Conservation (phyloP, 257 asterid genomes). For the Nicotiana otophora region DNA sequence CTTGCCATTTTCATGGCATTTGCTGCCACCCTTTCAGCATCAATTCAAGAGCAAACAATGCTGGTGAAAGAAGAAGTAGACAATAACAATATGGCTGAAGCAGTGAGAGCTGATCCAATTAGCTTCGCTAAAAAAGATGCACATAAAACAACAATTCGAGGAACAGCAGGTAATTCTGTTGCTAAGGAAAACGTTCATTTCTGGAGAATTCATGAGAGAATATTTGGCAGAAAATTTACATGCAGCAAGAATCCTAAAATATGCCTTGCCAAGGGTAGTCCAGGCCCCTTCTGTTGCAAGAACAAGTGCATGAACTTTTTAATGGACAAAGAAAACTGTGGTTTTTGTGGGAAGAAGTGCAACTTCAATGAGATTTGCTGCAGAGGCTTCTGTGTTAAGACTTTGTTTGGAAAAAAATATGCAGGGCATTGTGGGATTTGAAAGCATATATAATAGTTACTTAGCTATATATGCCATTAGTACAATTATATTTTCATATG, state of each 20-base stretch:
- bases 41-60: background rate
- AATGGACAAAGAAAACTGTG: conserved; percentile 46
- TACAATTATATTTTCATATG: background rate
- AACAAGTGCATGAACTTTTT: conserved; percentile 41
- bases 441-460: too few species aligned
- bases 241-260: conserved; percentile 48
- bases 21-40: conserved; percentile 17
- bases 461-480: background rate
- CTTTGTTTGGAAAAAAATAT: conserved; percentile 20
- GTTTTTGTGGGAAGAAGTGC: conserved; percentile 55
- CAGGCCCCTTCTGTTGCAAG: conserved; percentile 60
- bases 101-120: background rate
- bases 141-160: background rate
- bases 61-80: background rate
- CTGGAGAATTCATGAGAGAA: background rate
- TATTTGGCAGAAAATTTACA: conserved; percentile 17
- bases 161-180: background rate
- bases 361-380: conserved; percentile 53
- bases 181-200: background rate
- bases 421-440: conserved; percentile 55
- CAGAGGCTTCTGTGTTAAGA: conserved; percentile 52
- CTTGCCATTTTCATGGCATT: conserved; percentile 21
- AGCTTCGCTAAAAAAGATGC: background rate
- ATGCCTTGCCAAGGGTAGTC: conserved; percentile 42
- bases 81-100: background rate